Conservation (phyloP, 2,329 filamentous ascomycete genomes). For the Beauveria caledonica region DNA sequence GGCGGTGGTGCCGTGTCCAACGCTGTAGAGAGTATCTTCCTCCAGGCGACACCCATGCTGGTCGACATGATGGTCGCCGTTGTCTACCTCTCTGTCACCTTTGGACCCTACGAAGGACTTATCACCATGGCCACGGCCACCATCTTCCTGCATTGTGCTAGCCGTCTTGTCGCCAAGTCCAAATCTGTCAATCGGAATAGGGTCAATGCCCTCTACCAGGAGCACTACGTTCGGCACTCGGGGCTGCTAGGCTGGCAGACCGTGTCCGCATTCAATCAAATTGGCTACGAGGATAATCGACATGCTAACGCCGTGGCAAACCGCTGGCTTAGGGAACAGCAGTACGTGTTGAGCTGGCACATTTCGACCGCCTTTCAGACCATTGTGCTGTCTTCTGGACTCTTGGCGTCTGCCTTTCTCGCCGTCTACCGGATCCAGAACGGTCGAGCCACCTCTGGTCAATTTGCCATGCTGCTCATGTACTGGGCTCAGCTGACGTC, state of each 20-base stretch:
- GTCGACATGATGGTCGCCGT: slow-evolving; percentile 53
- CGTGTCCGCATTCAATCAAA: slow-evolving; percentile 51
- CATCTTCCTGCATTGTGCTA: slow-evolving; percentile 47
- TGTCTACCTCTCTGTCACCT: slow-evolving; percentile 49
- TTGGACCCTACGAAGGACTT: slow-evolving; percentile 54
- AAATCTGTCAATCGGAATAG: slow-evolving; percentile 42
- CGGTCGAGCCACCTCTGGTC: slow-evolving; percentile 52
- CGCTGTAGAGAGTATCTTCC: slow-evolving; percentile 49
- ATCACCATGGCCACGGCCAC: slow-evolving; percentile 52
- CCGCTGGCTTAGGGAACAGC: slow-evolving; percentile 30
- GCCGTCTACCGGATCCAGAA: slow-evolving; percentile 58
- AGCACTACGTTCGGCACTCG: slow-evolving; percentile 46
- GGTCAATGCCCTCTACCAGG: slow-evolving; percentile 45
- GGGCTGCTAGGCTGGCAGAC: slow-evolving; percentile 53
- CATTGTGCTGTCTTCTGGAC: slow-evolving; percentile 59
- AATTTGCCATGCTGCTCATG: slow-evolving; percentile 63
- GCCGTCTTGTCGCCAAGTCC: slow-evolving; percentile 41
- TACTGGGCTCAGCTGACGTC: slow-evolving; percentile 68
- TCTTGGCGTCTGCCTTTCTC: slow-evolving; percentile 54
- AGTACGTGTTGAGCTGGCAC: slow-evolving; percentile 35
- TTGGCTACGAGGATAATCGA: slow-evolving; percentile 46
- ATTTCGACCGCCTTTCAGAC: slow-evolving; percentile 49
- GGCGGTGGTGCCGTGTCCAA: slow-evolving; percentile 46
- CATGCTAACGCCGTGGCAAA: slow-evolving; percentile 42
- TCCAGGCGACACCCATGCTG: slow-evolving; percentile 51